Evolutionary conservation across 768 basidiomycete genomes (phyloP), one percentile per base, ranked within the genome.

Genomic region (Mycena galopus): DNA sequence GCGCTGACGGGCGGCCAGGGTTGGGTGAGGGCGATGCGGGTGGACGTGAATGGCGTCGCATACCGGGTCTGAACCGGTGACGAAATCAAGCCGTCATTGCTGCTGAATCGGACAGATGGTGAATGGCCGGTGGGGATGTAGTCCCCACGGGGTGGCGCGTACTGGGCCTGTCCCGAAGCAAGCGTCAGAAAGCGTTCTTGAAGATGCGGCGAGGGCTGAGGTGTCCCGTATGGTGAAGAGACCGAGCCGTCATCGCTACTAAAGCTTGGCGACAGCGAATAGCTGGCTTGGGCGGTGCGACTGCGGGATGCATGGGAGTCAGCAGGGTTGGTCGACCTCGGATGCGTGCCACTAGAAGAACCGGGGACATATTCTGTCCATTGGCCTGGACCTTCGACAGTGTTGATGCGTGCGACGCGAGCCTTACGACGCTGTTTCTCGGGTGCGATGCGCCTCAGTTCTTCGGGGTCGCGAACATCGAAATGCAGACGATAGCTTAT

Each of bases 401-500:
- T 9, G 33, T 21, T 30, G 35, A 25, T 7, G n/a, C 57, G 57
- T 17, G 57, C 12, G 57, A 59, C 57, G 23, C 57, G 57, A 17
- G 29, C 25, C 57, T 59, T 59, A 5, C 33, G 57, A 23, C 57
- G 57, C n/a, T 35, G 57, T 30, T 59, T 59, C 33, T 37, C 33
- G 3, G 57, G 57, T 35, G 57, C n/a, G n/a, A 10, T 1, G 10
- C 35, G 33, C 23, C 9, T 30, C 57, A 59, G n/a, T 4, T 35
- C 57, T 23, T 59, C 57, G 1, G 33, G 57, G 11, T 35, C 35
- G n/a, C 57, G 57, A 4, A 37, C 3, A 37, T 59, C 57, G 11
- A 59, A 59, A 59, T 59, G 57, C 33, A 59, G n/a, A 10, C 35
- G 57, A 37, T 58, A 58, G 35, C 57, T 58, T 35, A 39, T 39